A percentile compares a stretch with the other conserved stretches of the same genome.
Evolutionary conservation across 225 moss, liverwort and hornwort genomes (phyloP).

Genomic region (Straminergon stramineum): DNA sequence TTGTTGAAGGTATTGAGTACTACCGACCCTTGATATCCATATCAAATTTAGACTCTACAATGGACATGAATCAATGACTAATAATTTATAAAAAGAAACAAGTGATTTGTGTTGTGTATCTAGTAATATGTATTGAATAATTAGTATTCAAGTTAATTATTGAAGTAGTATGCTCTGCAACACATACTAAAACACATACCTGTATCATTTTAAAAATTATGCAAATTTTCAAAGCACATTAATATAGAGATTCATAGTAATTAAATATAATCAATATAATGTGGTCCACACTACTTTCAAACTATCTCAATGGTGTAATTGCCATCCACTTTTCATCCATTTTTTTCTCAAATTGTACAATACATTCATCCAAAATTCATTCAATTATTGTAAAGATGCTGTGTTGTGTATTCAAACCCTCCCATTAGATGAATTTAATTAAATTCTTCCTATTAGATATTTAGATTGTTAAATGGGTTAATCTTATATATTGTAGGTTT

Average conservation of each 20-base stretch:
- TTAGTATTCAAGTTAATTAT: neutral
- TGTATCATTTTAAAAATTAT: neutral
- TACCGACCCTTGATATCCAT: neutral
- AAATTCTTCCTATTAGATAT: accelerated
- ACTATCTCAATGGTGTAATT: neutral
- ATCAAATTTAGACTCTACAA: neutral
- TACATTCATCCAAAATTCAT: neutral
- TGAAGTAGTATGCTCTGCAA: neutral
- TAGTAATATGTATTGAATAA: neutral
- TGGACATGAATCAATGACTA: neutral
- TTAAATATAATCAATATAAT: neutral
- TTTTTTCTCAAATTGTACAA: neutral
- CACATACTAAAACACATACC: neutral
- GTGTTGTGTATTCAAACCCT: neutral
- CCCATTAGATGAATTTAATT: neutral
- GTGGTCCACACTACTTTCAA: neutral
- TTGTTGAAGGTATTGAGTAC: neutral
- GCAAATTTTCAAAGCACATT: too few relatives aligned
- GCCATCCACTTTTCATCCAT: neutral
- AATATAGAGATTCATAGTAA: accelerated
- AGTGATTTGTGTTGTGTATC: neutral
- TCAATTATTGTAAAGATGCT: neutral
- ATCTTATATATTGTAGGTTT: neutral
- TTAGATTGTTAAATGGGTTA: neutral
- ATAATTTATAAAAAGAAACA: neutral